Conservation (phyloP, 441 rosid species). For the Sinapis alba region DNA sequence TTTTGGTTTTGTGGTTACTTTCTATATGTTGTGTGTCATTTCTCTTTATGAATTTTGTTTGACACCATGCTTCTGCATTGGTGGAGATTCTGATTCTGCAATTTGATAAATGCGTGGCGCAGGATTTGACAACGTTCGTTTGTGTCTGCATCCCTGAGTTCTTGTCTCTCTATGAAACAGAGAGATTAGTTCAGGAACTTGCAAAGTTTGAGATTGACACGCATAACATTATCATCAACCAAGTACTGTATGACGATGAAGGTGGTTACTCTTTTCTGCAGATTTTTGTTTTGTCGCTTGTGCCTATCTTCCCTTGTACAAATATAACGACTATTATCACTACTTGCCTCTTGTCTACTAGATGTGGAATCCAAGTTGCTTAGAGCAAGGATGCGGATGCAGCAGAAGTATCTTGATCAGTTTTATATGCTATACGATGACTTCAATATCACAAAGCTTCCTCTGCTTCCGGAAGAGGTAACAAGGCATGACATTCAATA, state of each 20-base stretch:
- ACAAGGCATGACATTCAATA: conserved; percentile 7
- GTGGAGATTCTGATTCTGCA: conserved; percentile 9
- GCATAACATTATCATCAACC: conserved; percentile 95
- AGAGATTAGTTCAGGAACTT: conserved; percentile 98
- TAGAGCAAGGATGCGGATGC: conserved; percentile 96
- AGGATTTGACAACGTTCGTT: conserved; percentile 96
- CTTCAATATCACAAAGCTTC: conserved; percentile 94
- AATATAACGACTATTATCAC: not conserved
- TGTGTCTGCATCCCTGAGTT: conserved; percentile 99
- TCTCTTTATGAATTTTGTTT: conserved; percentile 48
- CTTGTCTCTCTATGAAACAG: conserved; percentile 96
- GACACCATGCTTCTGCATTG: conserved; percentile 35
- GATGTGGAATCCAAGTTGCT: conserved; percentile 91
- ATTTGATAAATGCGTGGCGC: conserved; percentile 24
- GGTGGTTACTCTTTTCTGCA: conserved; percentile 46
- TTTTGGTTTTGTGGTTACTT: conserved; percentile 4
- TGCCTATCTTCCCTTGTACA: conserved; percentile 4
- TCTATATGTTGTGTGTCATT: conserved; percentile 2
- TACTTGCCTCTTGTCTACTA: conserved; percentile 30
- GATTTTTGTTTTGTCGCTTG: not conserved
- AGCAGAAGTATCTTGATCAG: conserved; percentile 96
- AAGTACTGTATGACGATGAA: conserved; percentile 65
- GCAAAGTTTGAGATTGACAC: conserved; percentile 74
- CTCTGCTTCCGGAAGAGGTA: conserved; percentile 96
- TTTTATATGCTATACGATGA: conserved; percentile 98